Percentiles rank a stretch among this genome's conserved stretches.
These are phyloP conservation scores for Phylloporus sp. DNA, from an alignment of 768 basidiomycete species.

Conservation along the genomic window DNA sequence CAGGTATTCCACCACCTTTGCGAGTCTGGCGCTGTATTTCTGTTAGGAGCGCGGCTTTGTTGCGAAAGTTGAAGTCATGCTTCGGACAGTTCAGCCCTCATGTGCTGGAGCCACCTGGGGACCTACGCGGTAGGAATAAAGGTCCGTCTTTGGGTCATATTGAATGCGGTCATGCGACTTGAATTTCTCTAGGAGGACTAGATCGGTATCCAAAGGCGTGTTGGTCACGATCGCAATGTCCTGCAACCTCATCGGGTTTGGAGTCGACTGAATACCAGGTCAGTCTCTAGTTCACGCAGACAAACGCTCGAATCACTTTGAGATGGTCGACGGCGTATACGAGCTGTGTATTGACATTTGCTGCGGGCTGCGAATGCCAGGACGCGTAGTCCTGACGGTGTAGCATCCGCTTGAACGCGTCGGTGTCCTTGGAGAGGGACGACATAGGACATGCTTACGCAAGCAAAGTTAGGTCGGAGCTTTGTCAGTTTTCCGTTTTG, in stretches of 20 bases:
- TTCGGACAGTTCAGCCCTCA: conserved; percentile 28
- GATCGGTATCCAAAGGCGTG: conserved; percentile 71
- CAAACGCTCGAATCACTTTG: conserved; percentile 45
- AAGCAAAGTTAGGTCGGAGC: conserved; percentile 28
- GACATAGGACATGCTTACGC: conserved; percentile 45
- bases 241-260: conserved; percentile 79
- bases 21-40: conserved; percentile 84
- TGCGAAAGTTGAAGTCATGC: conserved; percentile 85
- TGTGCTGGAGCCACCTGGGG: not conserved
- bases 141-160: conserved; percentile 76
- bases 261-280: conserved; percentile 44
- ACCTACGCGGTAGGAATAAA: conserved; percentile 81
- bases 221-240: conserved; percentile 80
- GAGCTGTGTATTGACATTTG: conserved; percentile 81
- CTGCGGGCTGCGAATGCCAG: conserved; percentile 87
- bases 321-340: conserved; percentile 79
- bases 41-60: conserved; percentile 74
- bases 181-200: conserved; percentile 72
- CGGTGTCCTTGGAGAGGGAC: conserved; percentile 61
- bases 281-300: conserved; percentile 10
- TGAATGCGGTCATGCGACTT: conserved; percentile 72
- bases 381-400: conserved; percentile 65
- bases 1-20: conserved; percentile 79
- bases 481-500: conserved; percentile 7
- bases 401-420: conserved; percentile 62